Evolutionary conservation across 169 alveolate species (phyloP).

Genomic region (Theileria annulata): DNA sequence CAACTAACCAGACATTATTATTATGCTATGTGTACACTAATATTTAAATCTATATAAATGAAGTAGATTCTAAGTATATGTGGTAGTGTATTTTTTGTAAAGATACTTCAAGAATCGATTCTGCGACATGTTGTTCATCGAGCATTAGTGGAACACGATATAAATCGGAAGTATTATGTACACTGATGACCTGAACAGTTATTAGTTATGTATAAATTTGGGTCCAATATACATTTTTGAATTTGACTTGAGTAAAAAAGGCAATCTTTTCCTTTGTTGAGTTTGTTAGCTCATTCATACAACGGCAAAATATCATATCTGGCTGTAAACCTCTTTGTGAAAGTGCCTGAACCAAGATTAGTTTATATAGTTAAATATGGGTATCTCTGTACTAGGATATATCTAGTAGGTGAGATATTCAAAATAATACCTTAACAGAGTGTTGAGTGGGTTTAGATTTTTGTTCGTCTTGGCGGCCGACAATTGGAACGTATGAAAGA

Average conservation of each 20-base stretch:
- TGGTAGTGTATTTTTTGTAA: not conserved
- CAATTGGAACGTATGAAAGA: conserved; percentile 85
- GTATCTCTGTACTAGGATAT: not conserved
- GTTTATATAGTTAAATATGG: not conserved
- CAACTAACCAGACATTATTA: conserved; percentile 8
- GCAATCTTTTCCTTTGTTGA: conserved; percentile 81
- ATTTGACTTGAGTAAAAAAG: conserved; percentile 79
- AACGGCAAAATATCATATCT: conserved; percentile 85
- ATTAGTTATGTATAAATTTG: conserved; percentile 18
- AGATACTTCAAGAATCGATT: conserved; percentile 40
- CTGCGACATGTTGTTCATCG: conserved; percentile 78
- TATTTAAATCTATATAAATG: too few species aligned
- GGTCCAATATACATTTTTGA: conserved; percentile 70
- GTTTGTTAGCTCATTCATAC: conserved; percentile 74
- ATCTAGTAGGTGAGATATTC: not conserved
- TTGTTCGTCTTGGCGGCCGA: conserved; percentile 85
- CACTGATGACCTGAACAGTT: conserved; percentile 35
- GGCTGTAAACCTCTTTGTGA: conserved; percentile 81
- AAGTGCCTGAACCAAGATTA: conserved; percentile 48
- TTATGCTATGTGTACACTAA: not conserved
- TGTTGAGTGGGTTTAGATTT: conserved; percentile 95
- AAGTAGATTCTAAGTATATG: not conserved
- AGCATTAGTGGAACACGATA: conserved; percentile 79
- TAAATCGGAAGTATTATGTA: conserved; percentile 58
- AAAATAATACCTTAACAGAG: conserved; percentile 81